Evolutionary conservation across 345 rosid genomes (phyloP).

Genomic region (Clarkia xantiana): DNA sequence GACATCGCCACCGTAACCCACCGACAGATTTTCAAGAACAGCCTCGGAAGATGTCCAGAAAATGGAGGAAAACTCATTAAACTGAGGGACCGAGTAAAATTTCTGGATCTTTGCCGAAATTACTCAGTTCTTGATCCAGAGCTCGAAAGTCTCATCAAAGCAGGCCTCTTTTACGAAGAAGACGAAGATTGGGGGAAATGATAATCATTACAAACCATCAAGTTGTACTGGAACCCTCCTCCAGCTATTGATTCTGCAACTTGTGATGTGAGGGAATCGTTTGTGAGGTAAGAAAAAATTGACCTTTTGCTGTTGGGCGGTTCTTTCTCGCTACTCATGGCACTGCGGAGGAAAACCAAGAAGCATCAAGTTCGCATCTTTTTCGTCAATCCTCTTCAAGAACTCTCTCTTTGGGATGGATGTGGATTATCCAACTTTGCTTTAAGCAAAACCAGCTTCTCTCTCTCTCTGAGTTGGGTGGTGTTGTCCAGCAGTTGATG

Average conservation of each 20-base stretch:
- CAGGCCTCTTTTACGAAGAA: constrained; percentile 4
- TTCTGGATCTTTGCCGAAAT: not conserved
- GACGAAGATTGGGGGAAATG: constrained; percentile 8
- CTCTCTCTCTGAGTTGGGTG: no score
- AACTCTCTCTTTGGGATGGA: not conserved
- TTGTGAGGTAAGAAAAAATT: constrained; percentile 28
- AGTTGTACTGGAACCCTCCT: constrained; percentile 17
- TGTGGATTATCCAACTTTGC: no score
- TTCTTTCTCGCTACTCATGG: constrained; percentile 1
- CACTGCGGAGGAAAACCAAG: constrained; percentile 17
- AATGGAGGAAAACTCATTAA: constrained; percentile 33
- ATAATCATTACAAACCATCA: constrained; percentile 32
- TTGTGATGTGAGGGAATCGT: constrained; percentile 15
- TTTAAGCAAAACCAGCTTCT: no score
- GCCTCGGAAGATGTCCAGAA: constrained; percentile 24
- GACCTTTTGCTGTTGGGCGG: constrained; percentile 19
- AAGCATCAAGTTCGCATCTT: constrained; percentile 24
- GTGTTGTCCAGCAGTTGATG: no score
- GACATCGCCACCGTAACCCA: constrained; percentile 25
- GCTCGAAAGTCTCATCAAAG: constrained; percentile 13
- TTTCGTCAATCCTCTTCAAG: not conserved
- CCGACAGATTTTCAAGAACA: constrained; percentile 15
- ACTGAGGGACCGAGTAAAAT: constrained; percentile 6
- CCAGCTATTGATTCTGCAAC: constrained; percentile 21
- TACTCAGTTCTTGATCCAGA: constrained; percentile 8